These are phyloP conservation scores for Euphorbia tirucalli DNA, from an alignment of 345 rosid species.

Conservation along the genomic window DNA sequence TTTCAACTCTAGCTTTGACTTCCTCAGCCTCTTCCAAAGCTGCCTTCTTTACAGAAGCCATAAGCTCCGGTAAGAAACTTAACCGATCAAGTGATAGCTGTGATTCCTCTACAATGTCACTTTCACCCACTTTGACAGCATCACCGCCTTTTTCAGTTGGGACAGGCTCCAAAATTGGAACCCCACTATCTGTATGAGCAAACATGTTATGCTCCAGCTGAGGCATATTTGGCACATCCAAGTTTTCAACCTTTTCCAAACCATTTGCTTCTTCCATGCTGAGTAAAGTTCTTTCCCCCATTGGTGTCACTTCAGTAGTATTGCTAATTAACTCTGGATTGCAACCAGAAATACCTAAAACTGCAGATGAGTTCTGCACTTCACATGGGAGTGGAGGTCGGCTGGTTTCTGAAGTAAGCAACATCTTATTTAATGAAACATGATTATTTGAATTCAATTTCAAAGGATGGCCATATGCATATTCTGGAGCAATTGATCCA, in stretches of 20 bases:
- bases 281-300: slow-evolving; percentile 28
- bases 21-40: slow-evolving; percentile 79
- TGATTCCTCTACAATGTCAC: slow-evolving; percentile 36
- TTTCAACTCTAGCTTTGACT: slow-evolving; percentile 56
- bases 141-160: slow-evolving; percentile 28
- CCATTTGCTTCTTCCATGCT: slow-evolving; percentile 37
- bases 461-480: slow-evolving; percentile 37
- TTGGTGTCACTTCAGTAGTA: slow-evolving; percentile 33
- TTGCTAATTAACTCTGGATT: slow-evolving; percentile 19
- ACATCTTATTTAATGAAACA: slow-evolving; percentile 33
- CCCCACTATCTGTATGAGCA: slow-evolving; percentile 24
- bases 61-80: slow-evolving; percentile 61
- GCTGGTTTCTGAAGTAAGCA: slow-evolving; percentile 32
- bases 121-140: slow-evolving; percentile 32
- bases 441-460: slow-evolving; percentile 30
- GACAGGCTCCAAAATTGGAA: slow-evolving; percentile 20
- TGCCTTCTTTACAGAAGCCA: slow-evolving; percentile 68
- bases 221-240: slow-evolving; percentile 21
- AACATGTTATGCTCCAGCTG: slow-evolving; percentile 24
- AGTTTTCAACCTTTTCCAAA: slow-evolving; percentile 27
- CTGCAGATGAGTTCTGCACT: slow-evolving; percentile 31
- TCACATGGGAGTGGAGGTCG: slow-evolving; percentile 31
- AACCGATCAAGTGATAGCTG: slow-evolving; percentile 45
- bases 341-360: slow-evolving; percentile 15
- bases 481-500: slow-evolving; percentile 42